These are phyloP conservation scores for Monilinia polystroma DNA, from an alignment of 2,329 filamentous ascomycete species.

Conservation along the genomic window DNA sequence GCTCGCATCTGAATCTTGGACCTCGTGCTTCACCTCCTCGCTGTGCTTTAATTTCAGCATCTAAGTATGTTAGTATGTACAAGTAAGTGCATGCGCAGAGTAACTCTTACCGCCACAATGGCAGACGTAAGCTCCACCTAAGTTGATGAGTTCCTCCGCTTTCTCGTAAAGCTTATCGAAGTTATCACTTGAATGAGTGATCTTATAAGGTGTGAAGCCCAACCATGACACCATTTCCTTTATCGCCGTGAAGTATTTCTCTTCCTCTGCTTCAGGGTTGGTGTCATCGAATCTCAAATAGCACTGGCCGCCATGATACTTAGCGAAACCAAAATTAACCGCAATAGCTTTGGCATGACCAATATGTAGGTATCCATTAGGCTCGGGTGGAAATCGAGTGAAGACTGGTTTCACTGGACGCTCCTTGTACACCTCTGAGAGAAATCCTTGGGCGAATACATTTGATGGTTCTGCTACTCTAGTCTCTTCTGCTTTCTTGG, in stretches of 20 bases:
- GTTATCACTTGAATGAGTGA: constrained; percentile 89
- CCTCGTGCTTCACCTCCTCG: constrained; percentile 73
- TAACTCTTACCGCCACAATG: constrained; percentile 63
- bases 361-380: constrained; percentile 91
- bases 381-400: constrained; percentile 80
- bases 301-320: constrained; percentile 71
- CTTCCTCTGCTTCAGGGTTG: constrained; percentile 90
- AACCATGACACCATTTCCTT: constrained; percentile 86
- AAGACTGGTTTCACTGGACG: constrained; percentile 60
- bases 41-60: constrained; percentile 81
- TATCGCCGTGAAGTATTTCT: constrained; percentile 86
- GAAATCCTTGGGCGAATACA: constrained; percentile 80
- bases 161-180: constrained; percentile 82
- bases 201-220: constrained; percentile 68
- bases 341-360: constrained; percentile 95
- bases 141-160: constrained; percentile 77
- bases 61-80: constrained; percentile 43
- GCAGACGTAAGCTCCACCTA: constrained; percentile 78
- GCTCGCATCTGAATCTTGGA: constrained; percentile 74
- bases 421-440: constrained; percentile 69
- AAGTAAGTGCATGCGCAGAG: not conserved
- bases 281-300: constrained; percentile 89
- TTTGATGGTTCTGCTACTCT: constrained; percentile 35
- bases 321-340: constrained; percentile 94
- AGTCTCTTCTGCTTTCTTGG: constrained; percentile 39